Evolutionary conservation across 768 basidiomycete genomes (phyloP).

Genomic region (Lactarius akahatsu): DNA sequence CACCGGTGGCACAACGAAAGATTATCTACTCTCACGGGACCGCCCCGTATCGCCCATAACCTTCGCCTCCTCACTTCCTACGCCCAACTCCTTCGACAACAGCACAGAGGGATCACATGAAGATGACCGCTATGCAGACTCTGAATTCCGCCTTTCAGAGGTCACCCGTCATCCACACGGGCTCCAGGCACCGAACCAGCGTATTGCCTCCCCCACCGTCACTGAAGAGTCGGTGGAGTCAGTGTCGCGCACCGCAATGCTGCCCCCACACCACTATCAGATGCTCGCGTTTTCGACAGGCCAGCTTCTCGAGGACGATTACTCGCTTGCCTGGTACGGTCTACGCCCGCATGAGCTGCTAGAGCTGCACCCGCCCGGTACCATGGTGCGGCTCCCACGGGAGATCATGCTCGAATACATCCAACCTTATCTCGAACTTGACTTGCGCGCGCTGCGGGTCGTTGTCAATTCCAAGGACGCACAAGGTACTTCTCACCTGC

Average conservation of each 20-base stretch:
- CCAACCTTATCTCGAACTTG: constrained; percentile 59
- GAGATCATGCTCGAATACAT: constrained; percentile 44
- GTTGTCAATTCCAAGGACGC: constrained; percentile 36
- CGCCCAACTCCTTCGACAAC: constrained; percentile 32
- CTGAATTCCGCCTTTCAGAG: constrained; percentile 30
- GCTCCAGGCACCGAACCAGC: constrained; percentile 6
- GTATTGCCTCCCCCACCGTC: constrained; percentile 6
- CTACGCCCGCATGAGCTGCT: constrained; percentile 64
- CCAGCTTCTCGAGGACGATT: constrained; percentile 67
- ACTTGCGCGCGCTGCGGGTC: constrained; percentile 51
- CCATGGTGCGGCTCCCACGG: constrained; percentile 46
- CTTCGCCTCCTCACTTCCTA: constrained; percentile 52
- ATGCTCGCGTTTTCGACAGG: constrained; percentile 69
- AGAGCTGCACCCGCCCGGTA: constrained; percentile 54
- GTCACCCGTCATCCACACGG: constrained; percentile 17
- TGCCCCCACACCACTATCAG: constrained; percentile 41
- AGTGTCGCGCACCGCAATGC: neutral
- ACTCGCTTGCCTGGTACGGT: constrained; percentile 55
- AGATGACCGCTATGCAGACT: constrained; percentile 35
- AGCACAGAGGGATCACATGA: constrained; percentile 36
- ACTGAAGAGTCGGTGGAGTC: neutral
- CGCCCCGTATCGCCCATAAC: constrained; percentile 66
- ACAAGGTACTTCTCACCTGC: constrained; percentile 3
- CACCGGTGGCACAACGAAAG: constrained; percentile 28
- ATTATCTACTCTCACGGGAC: constrained; percentile 32